Percentiles rank a stretch among this genome's conserved stretches.
Conservation (phyloP, 2,329 filamentous ascomycete genomes). For the Pleurostoma richardsiae region DNA sequence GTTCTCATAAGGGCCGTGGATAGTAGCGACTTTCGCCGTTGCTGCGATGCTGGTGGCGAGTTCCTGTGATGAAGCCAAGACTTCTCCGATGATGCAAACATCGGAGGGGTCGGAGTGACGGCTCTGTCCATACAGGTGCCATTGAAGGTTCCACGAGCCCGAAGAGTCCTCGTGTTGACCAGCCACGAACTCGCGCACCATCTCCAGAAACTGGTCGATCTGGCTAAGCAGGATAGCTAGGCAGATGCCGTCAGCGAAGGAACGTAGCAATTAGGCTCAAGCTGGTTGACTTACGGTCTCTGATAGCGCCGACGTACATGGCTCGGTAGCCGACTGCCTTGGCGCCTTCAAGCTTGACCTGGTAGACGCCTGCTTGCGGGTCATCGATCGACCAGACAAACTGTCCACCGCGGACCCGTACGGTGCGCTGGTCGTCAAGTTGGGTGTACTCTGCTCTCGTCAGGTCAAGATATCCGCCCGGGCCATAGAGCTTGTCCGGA, state of each 20-base stretch:
- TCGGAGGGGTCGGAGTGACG: slow-evolving; percentile 26
- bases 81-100: slow-evolving; percentile 42
- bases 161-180: slow-evolving; percentile 8
- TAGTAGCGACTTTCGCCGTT: slow-evolving; percentile 30
- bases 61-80: slow-evolving; percentile 36
- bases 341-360: slow-evolving; percentile 44
- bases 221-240: slow-evolving; percentile 35
- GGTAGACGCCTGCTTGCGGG: slow-evolving; percentile 24
- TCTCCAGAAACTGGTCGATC: slow-evolving; percentile 4
- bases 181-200: not conserved
- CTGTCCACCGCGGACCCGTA: slow-evolving; percentile 30
- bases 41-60: slow-evolving; percentile 36
- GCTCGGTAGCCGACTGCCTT: slow-evolving; percentile 34
- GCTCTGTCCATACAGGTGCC: slow-evolving; percentile 39
- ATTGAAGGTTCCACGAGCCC: slow-evolving; percentile 30
- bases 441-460: slow-evolving; percentile 34
- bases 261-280: not conserved
- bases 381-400: slow-evolving; percentile 22
- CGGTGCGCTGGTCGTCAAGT: slow-evolving; percentile 28
- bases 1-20: slow-evolving; percentile 40
- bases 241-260: slow-evolving; percentile 18
- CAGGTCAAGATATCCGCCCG: slow-evolving; percentile 41
- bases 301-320: slow-evolving; percentile 35
- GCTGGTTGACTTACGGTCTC: slow-evolving; percentile 2
- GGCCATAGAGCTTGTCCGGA: slow-evolving; percentile 43